phyloP scores from a whole-genome alignment of 2,329 filamentous ascomycete species.

The Colletotrichum noveboracense region DNA sequence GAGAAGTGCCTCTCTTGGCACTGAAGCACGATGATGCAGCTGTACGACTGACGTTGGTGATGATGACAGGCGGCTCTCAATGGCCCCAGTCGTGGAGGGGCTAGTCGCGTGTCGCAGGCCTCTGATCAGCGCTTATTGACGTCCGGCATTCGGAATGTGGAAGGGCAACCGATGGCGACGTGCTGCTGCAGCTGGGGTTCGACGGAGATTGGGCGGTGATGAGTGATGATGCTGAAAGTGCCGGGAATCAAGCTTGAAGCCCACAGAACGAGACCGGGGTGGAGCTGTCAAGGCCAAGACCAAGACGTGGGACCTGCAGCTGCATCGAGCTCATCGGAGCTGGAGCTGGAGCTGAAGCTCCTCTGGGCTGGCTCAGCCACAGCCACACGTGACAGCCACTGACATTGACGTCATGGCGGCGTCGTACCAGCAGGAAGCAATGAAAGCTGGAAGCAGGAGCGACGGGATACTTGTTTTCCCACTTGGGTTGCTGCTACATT shows the following conservation, averaged over 20 bases:
- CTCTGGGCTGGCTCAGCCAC: not conserved
- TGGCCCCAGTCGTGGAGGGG: not conserved
- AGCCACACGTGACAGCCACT: not conserved
- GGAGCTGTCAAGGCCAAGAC: not conserved
- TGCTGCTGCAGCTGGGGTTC: not conserved
- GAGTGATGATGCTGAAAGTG: not conserved
- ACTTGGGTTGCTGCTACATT: not conserved
- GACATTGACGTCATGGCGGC: conserved; percentile 6
- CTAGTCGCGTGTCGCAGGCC: not conserved
- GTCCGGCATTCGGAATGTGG: not conserved
- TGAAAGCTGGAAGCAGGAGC: not conserved
- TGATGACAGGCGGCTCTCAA: not conserved
- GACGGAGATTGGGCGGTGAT: not conserved
- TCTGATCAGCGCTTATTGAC: not conserved
- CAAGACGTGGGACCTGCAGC: not conserved
- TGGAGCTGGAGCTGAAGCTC: not conserved
- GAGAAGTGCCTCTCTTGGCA: not conserved
- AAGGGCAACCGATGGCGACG: not conserved
- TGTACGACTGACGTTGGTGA: not conserved
- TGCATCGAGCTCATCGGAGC: not conserved
- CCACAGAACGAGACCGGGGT: not conserved
- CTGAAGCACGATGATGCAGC: not conserved
- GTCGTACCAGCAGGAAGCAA: not conserved
- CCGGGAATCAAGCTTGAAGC: not conserved
- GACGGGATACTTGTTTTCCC: not conserved